Base-by-base conservation (phyloP, 148 eudicot genomes). In the Cornus kousa region DNA sequence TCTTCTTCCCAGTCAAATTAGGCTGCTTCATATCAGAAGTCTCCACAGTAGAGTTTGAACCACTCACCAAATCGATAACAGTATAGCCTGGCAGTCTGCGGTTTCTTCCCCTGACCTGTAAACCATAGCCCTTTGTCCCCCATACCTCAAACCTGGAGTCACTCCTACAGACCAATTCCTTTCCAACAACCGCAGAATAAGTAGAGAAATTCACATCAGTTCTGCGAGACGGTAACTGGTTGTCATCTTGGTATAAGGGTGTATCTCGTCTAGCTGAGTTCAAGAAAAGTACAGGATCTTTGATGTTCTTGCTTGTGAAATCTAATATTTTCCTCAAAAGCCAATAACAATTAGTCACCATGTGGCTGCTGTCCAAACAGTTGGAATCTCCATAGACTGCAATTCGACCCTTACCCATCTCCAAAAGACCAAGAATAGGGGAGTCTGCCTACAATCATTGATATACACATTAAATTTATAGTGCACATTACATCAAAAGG, bases 331-430 rank as follows among this genome's bases (percentile, higher is more conserved):
- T 96, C 84, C 80, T 90, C 75, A 96, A 87, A 62, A 96, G 95
- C 98, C 97, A 91, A 80, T 87, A 94, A 78, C 99, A 96, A 81
- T 96, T 91, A 67, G 98, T 93, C 67, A 96, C 94, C 99, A 93
- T 96, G 83, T 96, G 99, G 83, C 99, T 96, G 87, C 99, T 96
- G 82, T 96, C 99, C 83, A 96, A 85, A 79, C 99, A 96, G 81
- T 96, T 96, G 75, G 98, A 94, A 79, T 96, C 99, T 60, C 98
- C 99, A 71, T 93, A 96, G 23, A 96, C 95, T 37, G 94, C 92
- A n/a, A 96, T 89, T 74, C 94, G 88, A 65, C 98, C 97, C 64
- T 78, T 82, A 23, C 96, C 95, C 73, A 83, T 75, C 70, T 90
- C 94, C 75, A 89, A 16, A 74, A 90, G 86, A 65, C 95, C 93